Evolutionary conservation across 2,329 filamentous ascomycete genomes (phyloP).

Genomic region (Fusarium sp.): DNA sequence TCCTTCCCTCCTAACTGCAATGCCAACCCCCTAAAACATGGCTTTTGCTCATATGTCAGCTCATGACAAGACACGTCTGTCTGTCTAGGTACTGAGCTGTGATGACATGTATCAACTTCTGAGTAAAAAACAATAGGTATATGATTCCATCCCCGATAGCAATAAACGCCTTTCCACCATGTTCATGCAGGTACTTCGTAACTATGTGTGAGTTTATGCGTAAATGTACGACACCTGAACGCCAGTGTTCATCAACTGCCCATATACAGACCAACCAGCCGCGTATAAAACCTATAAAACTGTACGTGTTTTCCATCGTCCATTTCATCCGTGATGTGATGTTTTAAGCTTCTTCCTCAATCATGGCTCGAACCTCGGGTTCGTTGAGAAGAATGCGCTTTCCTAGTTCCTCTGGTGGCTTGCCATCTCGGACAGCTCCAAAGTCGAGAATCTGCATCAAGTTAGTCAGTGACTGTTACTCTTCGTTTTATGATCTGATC

Average conservation of each 20-base stretch:
- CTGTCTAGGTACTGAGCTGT: slow-evolving; percentile 8
- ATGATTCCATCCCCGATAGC: slow-evolving; percentile 39
- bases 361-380: slow-evolving; percentile 64
- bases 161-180: slow-evolving; percentile 44
- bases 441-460: slow-evolving; percentile 88
- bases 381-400: slow-evolving; percentile 79
- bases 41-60: slow-evolving; percentile 33
- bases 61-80: slow-evolving; percentile 8
- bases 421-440: slow-evolving; percentile 90
- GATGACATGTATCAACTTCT: slow-evolving; percentile 20
- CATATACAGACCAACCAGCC: slow-evolving; percentile 19
- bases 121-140: slow-evolving; percentile 48
- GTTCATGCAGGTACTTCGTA: slow-evolving; percentile 46
- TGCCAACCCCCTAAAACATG: slow-evolving; percentile 24
- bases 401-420: slow-evolving; percentile 81
- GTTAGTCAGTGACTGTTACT: slow-evolving; percentile 13
- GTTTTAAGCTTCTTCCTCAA: slow-evolving; percentile 59
- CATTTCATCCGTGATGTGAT: slow-evolving; percentile 14
- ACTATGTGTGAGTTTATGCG: slow-evolving; percentile 39
- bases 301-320: slow-evolving; percentile 11
- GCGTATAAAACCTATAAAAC: slow-evolving; percentile 28
- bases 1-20: slow-evolving; percentile 29
- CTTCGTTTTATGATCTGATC: neutral
- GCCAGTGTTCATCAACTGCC: slow-evolving; percentile 41
- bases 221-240: slow-evolving; percentile 44